Conservation (phyloP, 1,139 yeast genomes). For the Debaryomycetaceae sp. region DNA sequence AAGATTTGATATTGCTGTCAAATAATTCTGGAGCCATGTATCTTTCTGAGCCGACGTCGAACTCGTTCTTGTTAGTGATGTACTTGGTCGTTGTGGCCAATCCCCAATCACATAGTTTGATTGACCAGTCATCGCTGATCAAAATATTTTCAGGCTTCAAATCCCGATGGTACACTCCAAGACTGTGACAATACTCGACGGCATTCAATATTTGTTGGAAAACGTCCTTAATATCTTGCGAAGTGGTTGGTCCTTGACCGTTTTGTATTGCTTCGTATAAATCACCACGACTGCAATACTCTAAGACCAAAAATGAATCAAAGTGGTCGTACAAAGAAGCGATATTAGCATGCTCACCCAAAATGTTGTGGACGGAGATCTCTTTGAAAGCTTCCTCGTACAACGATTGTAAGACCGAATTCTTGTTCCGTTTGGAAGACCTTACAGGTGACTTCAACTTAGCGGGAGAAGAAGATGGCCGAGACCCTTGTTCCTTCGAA, state of each 20-base stretch:
- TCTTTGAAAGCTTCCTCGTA: constrained; percentile 76
- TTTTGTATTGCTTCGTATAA: constrained; percentile 87
- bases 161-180: constrained; percentile 79
- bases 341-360: constrained; percentile 65
- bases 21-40: constrained; percentile 97
- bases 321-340: constrained; percentile 71
- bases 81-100: constrained; percentile 66
- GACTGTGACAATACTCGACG: constrained; percentile 69
- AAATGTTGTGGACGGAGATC: constrained; percentile 65
- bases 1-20: constrained; percentile 56
- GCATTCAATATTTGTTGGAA: constrained; percentile 76
- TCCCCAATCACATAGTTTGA: constrained; percentile 91
- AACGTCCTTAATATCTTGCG: constrained; percentile 71
- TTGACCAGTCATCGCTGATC: constrained; percentile 73
- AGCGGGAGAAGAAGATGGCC: constrained; percentile 40
- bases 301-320: constrained; percentile 77
- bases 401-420: constrained; percentile 30
- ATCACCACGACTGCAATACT: constrained; percentile 90
- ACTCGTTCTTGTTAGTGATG: constrained; percentile 56
- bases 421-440: constrained; percentile 11
- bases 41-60: constrained; percentile 90
- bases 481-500: constrained; percentile 22
- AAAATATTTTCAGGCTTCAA: constrained; percentile 87
- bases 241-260: constrained; percentile 75
- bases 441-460: constrained; percentile 20